Base-by-base conservation (phyloP, 2,329 filamentous ascomycete species). In the Colletotrichum endophyticum region DNA sequence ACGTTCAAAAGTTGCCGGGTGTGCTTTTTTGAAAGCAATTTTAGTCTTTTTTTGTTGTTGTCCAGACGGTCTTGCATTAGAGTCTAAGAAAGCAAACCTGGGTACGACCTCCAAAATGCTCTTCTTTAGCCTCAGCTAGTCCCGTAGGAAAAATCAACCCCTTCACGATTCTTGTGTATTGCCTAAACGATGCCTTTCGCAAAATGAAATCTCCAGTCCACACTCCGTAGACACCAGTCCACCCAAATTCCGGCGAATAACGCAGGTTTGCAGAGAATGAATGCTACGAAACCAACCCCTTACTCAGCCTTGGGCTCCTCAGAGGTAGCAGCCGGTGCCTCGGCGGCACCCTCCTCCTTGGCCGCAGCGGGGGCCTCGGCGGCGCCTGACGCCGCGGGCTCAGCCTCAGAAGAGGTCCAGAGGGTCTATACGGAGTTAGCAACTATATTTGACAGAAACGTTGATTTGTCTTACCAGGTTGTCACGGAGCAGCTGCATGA, bases 341-440 rank as follows among this genome's bases (percentile, higher is more conserved):
- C 75, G 13, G 72, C 49, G 61, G 75, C 66, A 68, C 75, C 67
- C 66, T 77, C 75, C 62, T 77, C 75, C 75, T 77, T 77, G 53
- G 75, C 87, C 78, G 88, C 88, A 76, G 92, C 85, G 79, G 92
- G 88, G 81, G 89, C 88, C 82, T 92, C 92, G 76, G 89, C 84
- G 79, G 90, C 80, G 62, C 81, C 85, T 77, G 86, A 87, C 79
- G 91, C 90, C 81, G 94, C 89, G 83, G 95, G 92, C 91, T 99
- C 97, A 79, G 96, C 95, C 92, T 99, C 97, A 81, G 96, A 99
- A 78, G 96, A 99, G 84, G 97, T 99, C 97, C 97, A 99, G 88
- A 99, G 96, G 81, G 97, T 99, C 96, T 98, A 81, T 62, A 72
- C 25, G 19, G 6, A 30, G 79, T 87, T 81, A 87, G 86, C 68